Base-by-base conservation (phyloP, 495 filamentous ascomycete genomes). In the Penicilliopsis zonata region DNA sequence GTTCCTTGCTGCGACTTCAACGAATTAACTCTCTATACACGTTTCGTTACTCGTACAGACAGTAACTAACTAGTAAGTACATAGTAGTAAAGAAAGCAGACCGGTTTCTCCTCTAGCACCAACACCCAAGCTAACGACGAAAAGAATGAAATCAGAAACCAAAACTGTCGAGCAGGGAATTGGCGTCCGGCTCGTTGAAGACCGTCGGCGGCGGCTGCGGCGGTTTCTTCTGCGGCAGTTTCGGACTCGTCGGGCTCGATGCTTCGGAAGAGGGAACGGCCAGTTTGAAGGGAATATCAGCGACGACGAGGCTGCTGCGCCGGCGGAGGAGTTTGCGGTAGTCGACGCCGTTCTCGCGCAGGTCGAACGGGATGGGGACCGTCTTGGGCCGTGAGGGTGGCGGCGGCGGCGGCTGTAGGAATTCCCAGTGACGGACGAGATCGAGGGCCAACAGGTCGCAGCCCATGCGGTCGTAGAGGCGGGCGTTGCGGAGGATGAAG, bases 371-470 rank as follows among this genome's bases (percentile, higher is more conserved):
- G 45, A n/a, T 3, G 25, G 44, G 26, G 18, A 43, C 27, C 35
- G 45, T 57, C 27, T 41, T 21, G 18, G 42, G 36, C 14, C 41
- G 43, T 13, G 43, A 40, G 27, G 52, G 49, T 1, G 72, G 44
- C 5, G 65, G 66, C 5, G 58, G 50, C 4, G 50, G 50, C 9
- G 28, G 41, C 26, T 44, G 57, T 28, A 93, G 61, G 58, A 94
- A 93, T 44, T 86, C 80, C 87, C 87, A 95, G 45, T 82, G 86
- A 4, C 79, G 72, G 5, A 86, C 82, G 40, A 61, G 43, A 42
- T 93, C 85, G 8, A 98, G 59, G 8, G 92, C 90, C 2, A 95
- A 71, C n/a, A 94, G 45, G 49, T 94, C 88, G 44, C 90, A 93
- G 9, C 90, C 90, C 92, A 96, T 96, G 1, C 92, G 75, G 49